Evolutionary conservation across 441 rosid genomes (phyloP), one percentile per base, ranked within the genome.

Genomic region (Raphanus hybrid): DNA sequence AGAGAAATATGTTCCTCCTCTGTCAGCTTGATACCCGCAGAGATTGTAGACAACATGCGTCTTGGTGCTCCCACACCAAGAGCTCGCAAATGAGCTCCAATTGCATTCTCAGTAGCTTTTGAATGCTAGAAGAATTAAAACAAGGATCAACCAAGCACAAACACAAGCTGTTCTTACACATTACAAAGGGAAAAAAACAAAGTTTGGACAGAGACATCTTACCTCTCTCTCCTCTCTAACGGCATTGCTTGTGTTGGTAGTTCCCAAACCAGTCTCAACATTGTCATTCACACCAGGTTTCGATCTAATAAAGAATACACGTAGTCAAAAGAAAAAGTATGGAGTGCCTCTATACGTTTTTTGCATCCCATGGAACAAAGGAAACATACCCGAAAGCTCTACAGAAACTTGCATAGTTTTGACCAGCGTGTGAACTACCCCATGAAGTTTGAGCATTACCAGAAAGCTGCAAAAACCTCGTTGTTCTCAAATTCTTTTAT

Each of bases 1-100:
- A 68, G 72, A 41, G 74, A 39, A n/a, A 8, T 58, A 20, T 70
- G 74, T 69, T 93, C 96, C 43, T 93, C 90, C 6, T 90, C 90
- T 1, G 94, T 86, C 27, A 88, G 84, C 78, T 87, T 95, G 65
- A 88, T 85, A 82, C 90, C 97, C 72, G 88, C 94, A 78, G 85
- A 89, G 69, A 85, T 84, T 73, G 97, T 88, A 55, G 97, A 92
- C 69, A 93, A 88, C 70, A 93, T 62, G 16, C 91, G 90, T 80
- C 85, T 91, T 4, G 98, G 88, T 52, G 96, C 83, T 59, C 97
- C 98, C n/a, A 92, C 82, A 70, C 85, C 91, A 84, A 92, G 89
- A 72, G 92, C 89, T 81, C 87, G 26, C 11, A 74, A 66, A 67
- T 91, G 81, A 23, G 93, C 74, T 68, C 92, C 91, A 75, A 88